A percentile compares a stretch with the other conserved stretches of the same genome.
phyloP scores from a whole-genome alignment of 2,329 filamentous ascomycete species.

The Fusarium coffeatum region DNA sequence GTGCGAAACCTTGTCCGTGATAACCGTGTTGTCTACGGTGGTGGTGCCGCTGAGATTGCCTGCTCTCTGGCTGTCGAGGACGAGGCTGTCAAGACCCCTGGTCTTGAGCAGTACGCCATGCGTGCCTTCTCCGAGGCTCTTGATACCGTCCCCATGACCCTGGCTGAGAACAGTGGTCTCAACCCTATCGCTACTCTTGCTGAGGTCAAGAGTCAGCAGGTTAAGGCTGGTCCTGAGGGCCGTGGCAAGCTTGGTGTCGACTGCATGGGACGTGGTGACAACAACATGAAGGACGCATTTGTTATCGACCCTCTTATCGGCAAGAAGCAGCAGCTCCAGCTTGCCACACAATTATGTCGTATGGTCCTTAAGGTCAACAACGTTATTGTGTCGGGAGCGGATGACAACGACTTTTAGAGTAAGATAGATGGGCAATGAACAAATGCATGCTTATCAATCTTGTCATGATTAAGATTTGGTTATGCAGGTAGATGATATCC shows the following conservation, averaged over 20 bases:
- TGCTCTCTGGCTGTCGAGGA: constrained; percentile 97
- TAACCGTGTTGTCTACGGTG: constrained; percentile 97
- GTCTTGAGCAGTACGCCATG: constrained; percentile 99
- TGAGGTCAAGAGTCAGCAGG: constrained; percentile 94
- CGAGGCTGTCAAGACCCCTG: constrained; percentile 91
- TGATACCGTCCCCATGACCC: constrained; percentile 91
- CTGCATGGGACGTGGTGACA: constrained; percentile 95
- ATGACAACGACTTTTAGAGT: constrained; percentile 85
- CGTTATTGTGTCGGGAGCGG: constrained; percentile 89
- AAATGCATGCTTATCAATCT: constrained; percentile 39
- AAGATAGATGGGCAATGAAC: constrained; percentile 39
- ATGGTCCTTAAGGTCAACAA: constrained; percentile 99
- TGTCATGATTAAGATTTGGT: constrained; percentile 37
- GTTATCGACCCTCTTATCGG: constrained; percentile 98
- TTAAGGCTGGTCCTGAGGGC: constrained; percentile 70
- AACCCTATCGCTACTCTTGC: constrained; percentile 96
- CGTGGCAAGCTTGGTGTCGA: constrained; percentile 86
- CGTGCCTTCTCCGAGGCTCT: constrained; percentile 96
- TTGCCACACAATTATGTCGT: constrained; percentile 95
- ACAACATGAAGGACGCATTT: constrained; percentile 98
- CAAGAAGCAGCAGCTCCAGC: constrained; percentile 95
- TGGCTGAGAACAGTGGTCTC: constrained; percentile 96
- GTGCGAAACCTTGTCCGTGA: constrained; percentile 96
- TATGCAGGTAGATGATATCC: constrained; percentile 39
- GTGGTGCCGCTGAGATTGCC: constrained; percentile 95